phyloP scores from a whole-genome alignment of 2,329 filamentous ascomycete species.

The Helotiales sp. region DNA sequence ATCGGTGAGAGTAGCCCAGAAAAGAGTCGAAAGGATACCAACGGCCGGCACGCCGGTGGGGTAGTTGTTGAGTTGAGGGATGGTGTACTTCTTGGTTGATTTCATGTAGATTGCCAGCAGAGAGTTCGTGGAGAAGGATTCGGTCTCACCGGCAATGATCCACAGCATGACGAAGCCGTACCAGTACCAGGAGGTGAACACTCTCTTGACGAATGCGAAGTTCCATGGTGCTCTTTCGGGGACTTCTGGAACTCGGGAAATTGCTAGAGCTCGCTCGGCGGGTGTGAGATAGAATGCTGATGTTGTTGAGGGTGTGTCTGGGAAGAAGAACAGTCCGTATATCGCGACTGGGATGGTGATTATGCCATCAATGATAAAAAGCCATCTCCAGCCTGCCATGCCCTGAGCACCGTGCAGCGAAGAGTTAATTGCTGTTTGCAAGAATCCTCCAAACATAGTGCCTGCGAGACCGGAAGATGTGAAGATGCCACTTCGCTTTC shows the following conservation, averaged over 20 bases:
- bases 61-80: conserved; percentile 58
- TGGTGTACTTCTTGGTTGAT: conserved; percentile 50
- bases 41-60: conserved; percentile 58
- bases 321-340: conserved; percentile 56
- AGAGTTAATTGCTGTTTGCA: conserved; percentile 53
- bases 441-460: conserved; percentile 66
- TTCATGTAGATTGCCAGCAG: conserved; percentile 58
- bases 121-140: conserved; percentile 71
- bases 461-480: conserved; percentile 63
- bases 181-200: conserved; percentile 66
- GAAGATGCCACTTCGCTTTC: conserved; percentile 65
- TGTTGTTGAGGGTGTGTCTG: conserved; percentile 50
- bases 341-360: conserved; percentile 61
- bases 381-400: conserved; percentile 56
- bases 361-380: conserved; percentile 58
- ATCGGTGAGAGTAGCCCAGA: conserved; percentile 73
- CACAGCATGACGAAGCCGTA: conserved; percentile 70
- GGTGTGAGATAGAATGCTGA: conserved; percentile 49
- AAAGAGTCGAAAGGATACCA: conserved; percentile 60
- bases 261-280: conserved; percentile 49
- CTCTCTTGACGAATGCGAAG: conserved; percentile 56
- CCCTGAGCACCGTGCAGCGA: conserved; percentile 50
- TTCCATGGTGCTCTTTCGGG: conserved; percentile 49
- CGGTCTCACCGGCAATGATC: conserved; percentile 73
- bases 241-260: conserved; percentile 51